Percentiles rank a stretch among this genome's conserved stretches.
Conservation (phyloP, 2,329 filamentous ascomycete species). For the Fusarium sp. region DNA sequence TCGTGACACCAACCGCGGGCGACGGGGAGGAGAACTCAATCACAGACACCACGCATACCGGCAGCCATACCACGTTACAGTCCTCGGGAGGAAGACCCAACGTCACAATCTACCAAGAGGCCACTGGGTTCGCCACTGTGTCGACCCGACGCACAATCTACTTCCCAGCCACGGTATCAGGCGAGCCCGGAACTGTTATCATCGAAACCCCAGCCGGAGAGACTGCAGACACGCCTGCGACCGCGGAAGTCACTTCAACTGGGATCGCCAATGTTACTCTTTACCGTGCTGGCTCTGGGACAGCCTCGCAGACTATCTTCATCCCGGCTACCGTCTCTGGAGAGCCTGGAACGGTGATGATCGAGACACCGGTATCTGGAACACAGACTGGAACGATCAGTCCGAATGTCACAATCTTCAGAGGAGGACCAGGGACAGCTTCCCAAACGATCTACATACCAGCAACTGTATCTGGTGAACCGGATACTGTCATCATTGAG, state of each 20-base stretch:
- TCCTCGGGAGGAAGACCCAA: slow-evolving; percentile 14
- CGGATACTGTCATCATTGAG: slow-evolving; percentile 16
- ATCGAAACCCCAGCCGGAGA: background rate
- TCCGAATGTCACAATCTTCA: slow-evolving; percentile 16
- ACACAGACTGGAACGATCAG: background rate
- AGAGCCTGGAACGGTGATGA: slow-evolving; percentile 13
- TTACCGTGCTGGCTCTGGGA: slow-evolving; percentile 1
- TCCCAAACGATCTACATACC: slow-evolving; percentile 10
- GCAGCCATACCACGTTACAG: background rate
- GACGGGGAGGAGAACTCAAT: too few species aligned
- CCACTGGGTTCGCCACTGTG: background rate
- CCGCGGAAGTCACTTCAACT: too few species aligned
- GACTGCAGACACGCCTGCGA: background rate
- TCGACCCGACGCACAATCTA: background rate
- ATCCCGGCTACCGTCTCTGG: slow-evolving; percentile 1
- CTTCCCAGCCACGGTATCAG: background rate
- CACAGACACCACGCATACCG: background rate
- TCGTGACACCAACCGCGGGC: slow-evolving; percentile 17
- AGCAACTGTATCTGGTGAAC: background rate
- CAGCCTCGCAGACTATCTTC: background rate
- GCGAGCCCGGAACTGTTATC: background rate
- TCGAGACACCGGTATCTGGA: background rate
- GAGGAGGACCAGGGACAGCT: slow-evolving; percentile 8
- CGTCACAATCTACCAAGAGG: slow-evolving; percentile 9
- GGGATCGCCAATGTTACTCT: background rate